Percentiles rank a stretch among this genome's conserved stretches.
Evolutionary conservation across 2,329 filamentous ascomycete species (phyloP).

Genomic region (Xylaria sp.): DNA sequence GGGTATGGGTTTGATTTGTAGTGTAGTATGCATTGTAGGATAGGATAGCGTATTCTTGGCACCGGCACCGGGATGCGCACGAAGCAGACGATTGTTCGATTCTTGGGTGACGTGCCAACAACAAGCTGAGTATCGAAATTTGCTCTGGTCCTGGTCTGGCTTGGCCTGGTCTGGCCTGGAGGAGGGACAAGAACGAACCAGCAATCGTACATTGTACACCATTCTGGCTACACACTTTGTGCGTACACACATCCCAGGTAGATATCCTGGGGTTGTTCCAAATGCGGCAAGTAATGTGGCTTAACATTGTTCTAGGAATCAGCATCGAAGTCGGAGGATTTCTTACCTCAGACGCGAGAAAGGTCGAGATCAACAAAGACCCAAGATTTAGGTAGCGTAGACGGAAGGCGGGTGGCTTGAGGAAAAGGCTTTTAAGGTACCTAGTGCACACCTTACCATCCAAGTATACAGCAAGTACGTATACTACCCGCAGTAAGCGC

Average conservation of each 20-base stretch:
- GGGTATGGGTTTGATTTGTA: conserved; percentile 14
- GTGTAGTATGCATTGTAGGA: neutral
- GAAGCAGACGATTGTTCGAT: conserved; percentile 13
- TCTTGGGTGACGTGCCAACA: conserved; percentile 15
- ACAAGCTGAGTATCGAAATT: neutral
- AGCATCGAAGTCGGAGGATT: conserved; percentile 27
- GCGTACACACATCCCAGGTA: neutral
- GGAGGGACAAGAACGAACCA: neutral
- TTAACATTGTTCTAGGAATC: neutral
- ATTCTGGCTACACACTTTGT: neutral
- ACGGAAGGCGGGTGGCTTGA: conserved; percentile 6
- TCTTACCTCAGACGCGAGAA: conserved; percentile 24
- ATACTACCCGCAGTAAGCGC: neutral
- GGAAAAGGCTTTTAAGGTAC: neutral
- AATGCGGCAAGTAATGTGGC: conserved; percentile 2
- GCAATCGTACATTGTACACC: neutral
- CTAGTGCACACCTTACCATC: neutral
- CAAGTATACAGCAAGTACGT: too few relatives aligned
- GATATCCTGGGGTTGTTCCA: neutral
- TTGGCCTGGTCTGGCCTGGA: neutral
- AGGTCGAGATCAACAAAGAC: conserved; percentile 25
- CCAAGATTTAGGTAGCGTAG: neutral
- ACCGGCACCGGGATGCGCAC: conserved; percentile 4
- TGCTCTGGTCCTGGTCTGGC: too few relatives aligned
- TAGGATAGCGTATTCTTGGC: neutral